Percentiles rank a stretch among this genome's conserved stretches.
Conservation (phyloP, 2,329 filamentous ascomycete species). For the Zymoseptoria brevis region DNA sequence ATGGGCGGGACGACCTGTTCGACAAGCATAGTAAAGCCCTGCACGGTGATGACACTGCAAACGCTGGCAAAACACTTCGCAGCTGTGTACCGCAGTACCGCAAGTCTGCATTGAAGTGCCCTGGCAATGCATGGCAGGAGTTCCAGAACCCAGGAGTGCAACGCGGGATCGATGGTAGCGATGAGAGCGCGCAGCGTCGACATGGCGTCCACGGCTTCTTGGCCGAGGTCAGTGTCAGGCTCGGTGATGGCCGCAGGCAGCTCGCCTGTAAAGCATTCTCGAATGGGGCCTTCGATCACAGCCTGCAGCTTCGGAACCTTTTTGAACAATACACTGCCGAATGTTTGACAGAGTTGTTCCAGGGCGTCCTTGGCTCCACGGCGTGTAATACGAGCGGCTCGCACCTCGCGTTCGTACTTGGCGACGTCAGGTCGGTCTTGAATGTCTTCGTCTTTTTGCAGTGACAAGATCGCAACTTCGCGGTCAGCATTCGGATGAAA, state of each 20-base stretch:
- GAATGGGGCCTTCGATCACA: conserved; percentile 75
- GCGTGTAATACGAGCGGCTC: conserved; percentile 78
- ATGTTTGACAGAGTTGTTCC: conserved; percentile 74
- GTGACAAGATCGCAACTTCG: conserved; percentile 74
- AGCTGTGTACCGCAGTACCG: conserved; percentile 91
- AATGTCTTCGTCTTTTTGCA: conserved; percentile 94
- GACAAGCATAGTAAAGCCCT: conserved; percentile 92
- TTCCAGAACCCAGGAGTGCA: conserved; percentile 73
- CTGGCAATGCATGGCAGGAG: conserved; percentile 80
- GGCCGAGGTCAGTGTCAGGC: conserved; percentile 67
- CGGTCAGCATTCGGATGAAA: conserved; percentile 76
- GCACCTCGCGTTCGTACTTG: conserved; percentile 83
- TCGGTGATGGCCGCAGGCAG: conserved; percentile 67
- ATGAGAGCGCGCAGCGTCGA: conserved; percentile 86
- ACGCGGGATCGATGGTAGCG: conserved; percentile 71
- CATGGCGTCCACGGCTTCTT: conserved; percentile 88
- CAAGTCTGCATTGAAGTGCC: conserved; percentile 77
- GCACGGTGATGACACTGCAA: conserved; percentile 90
- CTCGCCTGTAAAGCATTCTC: conserved; percentile 59
- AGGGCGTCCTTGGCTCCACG: conserved; percentile 90
- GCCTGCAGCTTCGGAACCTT: conserved; percentile 73
- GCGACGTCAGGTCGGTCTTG: conserved; percentile 86
- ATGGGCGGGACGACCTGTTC: conserved; percentile 88
- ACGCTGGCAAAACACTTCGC: conserved; percentile 96
- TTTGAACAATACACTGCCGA: conserved; percentile 69